These are phyloP conservation scores for Solanum medicagineum DNA, from an alignment of 257 asterid species.

Conservation along the genomic window DNA sequence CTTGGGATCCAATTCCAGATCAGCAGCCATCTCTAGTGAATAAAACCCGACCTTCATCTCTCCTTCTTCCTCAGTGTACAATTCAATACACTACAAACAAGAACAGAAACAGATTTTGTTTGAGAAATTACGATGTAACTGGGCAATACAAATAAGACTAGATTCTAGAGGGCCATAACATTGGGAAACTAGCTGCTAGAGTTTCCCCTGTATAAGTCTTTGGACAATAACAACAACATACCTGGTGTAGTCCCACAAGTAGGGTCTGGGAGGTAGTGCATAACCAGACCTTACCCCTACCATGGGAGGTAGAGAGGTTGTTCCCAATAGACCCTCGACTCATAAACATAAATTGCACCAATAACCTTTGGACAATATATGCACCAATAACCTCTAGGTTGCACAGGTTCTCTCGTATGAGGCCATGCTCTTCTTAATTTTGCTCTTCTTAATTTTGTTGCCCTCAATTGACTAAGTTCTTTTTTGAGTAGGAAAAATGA, in stretches of 20 bases:
- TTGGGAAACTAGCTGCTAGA: not conserved
- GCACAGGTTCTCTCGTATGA: not conserved
- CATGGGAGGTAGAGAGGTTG: not conserved
- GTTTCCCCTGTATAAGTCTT: not conserved
- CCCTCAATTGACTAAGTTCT: not conserved
- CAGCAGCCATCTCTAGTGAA: slow-evolving; percentile 94
- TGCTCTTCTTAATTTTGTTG: not conserved
- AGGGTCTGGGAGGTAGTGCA: not conserved
- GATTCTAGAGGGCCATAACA: not conserved
- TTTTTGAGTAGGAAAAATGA: not conserved
- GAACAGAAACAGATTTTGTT: not conserved
- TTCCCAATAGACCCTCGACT: not conserved
- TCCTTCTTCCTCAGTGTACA: slow-evolving; percentile 56
- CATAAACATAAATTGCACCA: not conserved
- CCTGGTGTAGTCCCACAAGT: not conserved
- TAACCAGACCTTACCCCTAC: not conserved
- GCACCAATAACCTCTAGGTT: not conserved
- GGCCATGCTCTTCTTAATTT: not conserved
- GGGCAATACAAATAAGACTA: not conserved
- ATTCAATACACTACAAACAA: slow-evolving; percentile 65
- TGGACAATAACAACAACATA: not conserved
- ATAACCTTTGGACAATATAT: not conserved
- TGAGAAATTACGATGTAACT: not conserved
- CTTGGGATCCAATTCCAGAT: slow-evolving; percentile 89
- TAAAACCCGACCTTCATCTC: slow-evolving; percentile 80